Evolutionary conservation across 2,329 filamentous ascomycete species (phyloP), one percentile per base, ranked within the genome.

Genomic region (Fusarium torreyae): DNA sequence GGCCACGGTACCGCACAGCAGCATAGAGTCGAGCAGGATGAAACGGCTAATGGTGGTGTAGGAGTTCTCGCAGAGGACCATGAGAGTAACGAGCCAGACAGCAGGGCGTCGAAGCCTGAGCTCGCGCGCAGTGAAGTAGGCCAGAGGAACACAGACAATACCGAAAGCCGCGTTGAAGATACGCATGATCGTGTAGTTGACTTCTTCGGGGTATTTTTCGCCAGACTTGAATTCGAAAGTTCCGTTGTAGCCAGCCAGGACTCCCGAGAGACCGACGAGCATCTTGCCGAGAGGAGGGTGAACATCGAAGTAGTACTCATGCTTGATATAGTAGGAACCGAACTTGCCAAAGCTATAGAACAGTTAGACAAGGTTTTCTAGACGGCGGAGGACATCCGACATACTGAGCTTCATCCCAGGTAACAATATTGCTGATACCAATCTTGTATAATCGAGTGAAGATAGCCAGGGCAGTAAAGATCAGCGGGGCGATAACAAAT

Each of bases 141-240:
- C 95, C 81, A 99, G 83, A 18, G 96, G 96, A 46, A 99, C 90
- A 77, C 94, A 98, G 64, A 96, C 85, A 66, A 94, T 95, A 64
- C 96, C 96, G 79, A 98, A 99, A 68, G 94, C 89, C 69, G 95
- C 92, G 80, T 98, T 99, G 88, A 99, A 99, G 66, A 95, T 88
- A 74, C 96, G 93, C 97, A 99, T 99, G 78, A 97, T 97, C 74
- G 94, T 97, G 81, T 97, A 99, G 85, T 99, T 92, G 77, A 99
- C 87, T 76, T 98, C 94, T 73, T 91, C 89, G 13, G 96, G 96
- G 79, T 99, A 99, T 56, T 89, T 94, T 78, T 98, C 96, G 79
- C 96, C 96, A 55, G 95, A 98, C 82, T 99, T 99, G 88, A 99
- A 99, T 78, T 99, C 96, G 82, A 99, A 99, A 6, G 95, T 97